Evolutionary conservation across 148 eudicot genomes (phyloP).

Genomic region (Dianthus caryophyllus): DNA sequence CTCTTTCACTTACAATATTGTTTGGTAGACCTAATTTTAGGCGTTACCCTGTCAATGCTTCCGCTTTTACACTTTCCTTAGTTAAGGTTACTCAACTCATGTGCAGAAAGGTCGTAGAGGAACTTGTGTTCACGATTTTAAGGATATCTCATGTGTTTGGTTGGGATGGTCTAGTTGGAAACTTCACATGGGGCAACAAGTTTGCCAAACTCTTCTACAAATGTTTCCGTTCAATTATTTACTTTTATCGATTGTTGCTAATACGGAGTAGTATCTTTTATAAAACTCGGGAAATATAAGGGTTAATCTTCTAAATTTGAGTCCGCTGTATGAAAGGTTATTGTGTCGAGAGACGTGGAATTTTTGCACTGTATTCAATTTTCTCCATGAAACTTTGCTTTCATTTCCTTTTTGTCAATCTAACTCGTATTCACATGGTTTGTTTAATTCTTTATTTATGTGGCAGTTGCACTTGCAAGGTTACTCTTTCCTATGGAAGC

Average conservation of each 20-base stretch:
- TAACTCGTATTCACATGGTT: background rate
- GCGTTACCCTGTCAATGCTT: background rate
- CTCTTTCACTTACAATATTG: background rate
- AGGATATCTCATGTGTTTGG: constrained; percentile 17
- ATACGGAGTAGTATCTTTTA: background rate
- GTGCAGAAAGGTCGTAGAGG: constrained; percentile 8
- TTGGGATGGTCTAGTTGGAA: constrained; percentile 5
- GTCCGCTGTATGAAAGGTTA: background rate
- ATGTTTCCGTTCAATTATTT: background rate
- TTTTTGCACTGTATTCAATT: background rate
- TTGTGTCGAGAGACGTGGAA: background rate
- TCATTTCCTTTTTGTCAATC: background rate
- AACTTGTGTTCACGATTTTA: background rate
- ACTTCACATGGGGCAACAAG: constrained; percentile 8
- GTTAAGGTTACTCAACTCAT: background rate
- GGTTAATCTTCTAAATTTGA: background rate
- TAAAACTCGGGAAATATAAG: background rate
- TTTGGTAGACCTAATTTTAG: constrained; percentile 11
- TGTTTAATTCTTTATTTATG: constrained; percentile 2
- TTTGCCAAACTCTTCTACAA: constrained; percentile 12
- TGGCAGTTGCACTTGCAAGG: constrained; percentile 80
- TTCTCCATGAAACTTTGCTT: background rate
- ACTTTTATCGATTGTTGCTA: background rate
- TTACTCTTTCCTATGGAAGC: constrained; percentile 87
- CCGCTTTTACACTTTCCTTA: background rate